Base-by-base conservation (phyloP, 768 basidiomycete species). In the Boletus sp. region DNA sequence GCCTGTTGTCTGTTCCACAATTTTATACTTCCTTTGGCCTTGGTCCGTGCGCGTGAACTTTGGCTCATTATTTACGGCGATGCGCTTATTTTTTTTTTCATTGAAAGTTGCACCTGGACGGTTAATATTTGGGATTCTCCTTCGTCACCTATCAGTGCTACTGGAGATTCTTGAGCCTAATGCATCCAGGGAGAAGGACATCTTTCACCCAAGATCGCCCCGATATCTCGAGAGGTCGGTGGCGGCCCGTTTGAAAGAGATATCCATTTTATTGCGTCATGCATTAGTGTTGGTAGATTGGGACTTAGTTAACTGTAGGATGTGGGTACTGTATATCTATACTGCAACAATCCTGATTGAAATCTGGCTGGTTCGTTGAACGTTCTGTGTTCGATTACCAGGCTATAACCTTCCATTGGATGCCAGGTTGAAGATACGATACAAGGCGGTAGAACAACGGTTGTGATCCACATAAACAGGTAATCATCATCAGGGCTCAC, bases 21-120 rank as follows among this genome's bases (percentile, higher is more conserved):
- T 32, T 71, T 66, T 64, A 62, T 67, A 71, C 15, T 39, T 39
- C 58, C 45, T 3, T 12, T 0, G 20, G 14, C 10, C 46, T 7
- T 78, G 83, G 83, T 82, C 83, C 78, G 83, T 84, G 83, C 82
- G 77, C 75, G 67, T 48, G 68, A 69, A 69, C 29, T 46, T n/a
- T 10, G 9, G 29, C 17, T 10, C 30, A 35, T 61, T 65, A 63
- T 66, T 39, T 40, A 48, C 3, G n/a, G 28, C 15, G 8, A 9
- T 9, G 11, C 3, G 4, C 10, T 8, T 7, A 3, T 5, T 20
- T 46, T 62, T 49, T 62, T 59, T 62, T 63, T 70, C 57, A 75
- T 78, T 78, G 86, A 87, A 88, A 88, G 85, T 87, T 78, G 70
- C 79, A 88, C 86, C 85, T 85, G 76, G 75, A 71, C 67, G 77